Evolutionary conservation across 345 rosid species (phyloP).

Genomic region (Hibiscus mutabilis): DNA sequence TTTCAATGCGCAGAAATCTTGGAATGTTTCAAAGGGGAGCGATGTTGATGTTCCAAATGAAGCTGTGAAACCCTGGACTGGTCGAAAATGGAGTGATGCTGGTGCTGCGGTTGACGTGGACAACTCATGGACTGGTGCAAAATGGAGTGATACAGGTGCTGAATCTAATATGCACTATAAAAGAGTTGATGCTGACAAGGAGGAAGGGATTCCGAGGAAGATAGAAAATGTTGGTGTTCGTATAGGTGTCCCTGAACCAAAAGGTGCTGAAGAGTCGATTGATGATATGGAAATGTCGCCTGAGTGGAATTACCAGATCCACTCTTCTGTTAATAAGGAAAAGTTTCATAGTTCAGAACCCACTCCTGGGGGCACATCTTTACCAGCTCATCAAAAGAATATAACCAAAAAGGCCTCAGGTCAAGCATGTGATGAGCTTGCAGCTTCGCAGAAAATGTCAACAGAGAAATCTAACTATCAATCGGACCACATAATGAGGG

Average conservation of each 20-base stretch:
- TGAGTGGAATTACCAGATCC: constrained; percentile 56
- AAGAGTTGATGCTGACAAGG: constrained; percentile 20
- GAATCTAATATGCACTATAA: constrained; percentile 19
- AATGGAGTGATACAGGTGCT: constrained; percentile 12
- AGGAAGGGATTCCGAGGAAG: constrained; percentile 22
- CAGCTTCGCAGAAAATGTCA: constrained; percentile 18
- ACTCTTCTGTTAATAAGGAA: constrained; percentile 33
- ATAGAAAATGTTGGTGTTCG: constrained; percentile 23
- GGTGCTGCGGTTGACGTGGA: constrained; percentile 13
- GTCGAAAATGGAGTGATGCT: constrained; percentile 23
- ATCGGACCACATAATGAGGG: constrained; percentile 18
- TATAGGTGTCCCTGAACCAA: constrained; percentile 28
- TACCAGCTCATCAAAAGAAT: constrained; percentile 21
- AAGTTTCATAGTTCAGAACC: constrained; percentile 24
- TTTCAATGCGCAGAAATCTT: constrained; percentile 15
- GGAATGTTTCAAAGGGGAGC: constrained; percentile 40
- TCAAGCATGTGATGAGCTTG: constrained; percentile 18
- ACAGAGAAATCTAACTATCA: constrained; percentile 23
- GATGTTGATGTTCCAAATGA: constrained; percentile 5
- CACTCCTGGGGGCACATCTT: constrained; percentile 23
- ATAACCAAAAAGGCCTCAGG: constrained; percentile 18
- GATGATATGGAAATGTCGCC: constrained; percentile 79
- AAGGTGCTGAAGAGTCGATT: constrained; percentile 40
- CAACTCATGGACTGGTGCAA: constrained; percentile 12
- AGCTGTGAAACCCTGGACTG: neutral